Percentiles rank a stretch among this genome's conserved stretches.
Evolutionary conservation across 106 monocot genomes (phyloP).

Genomic region (Acorus gramineus): DNA sequence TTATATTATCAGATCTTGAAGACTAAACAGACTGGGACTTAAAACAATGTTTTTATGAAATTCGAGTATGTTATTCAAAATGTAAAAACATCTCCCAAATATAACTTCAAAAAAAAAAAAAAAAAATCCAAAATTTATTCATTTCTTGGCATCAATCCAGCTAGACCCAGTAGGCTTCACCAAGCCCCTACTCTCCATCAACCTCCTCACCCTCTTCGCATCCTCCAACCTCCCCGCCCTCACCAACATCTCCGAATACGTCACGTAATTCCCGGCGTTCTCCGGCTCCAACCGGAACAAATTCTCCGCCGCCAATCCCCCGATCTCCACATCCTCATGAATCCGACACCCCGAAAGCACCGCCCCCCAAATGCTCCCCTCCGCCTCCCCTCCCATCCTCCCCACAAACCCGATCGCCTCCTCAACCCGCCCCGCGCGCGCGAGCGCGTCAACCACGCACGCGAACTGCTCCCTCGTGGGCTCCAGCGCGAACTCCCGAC

Average conservation of each 20-base stretch:
- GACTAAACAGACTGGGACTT: no score
- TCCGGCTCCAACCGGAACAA: slow-evolving; percentile 31
- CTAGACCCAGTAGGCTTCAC: slow-evolving; percentile 36
- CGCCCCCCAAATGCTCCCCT: slow-evolving; percentile 23
- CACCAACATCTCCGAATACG: slow-evolving; percentile 31
- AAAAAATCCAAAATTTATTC: no score
- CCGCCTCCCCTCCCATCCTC: slow-evolving; percentile 8
- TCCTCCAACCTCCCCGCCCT: slow-evolving; percentile 35
- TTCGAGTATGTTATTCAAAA: no score
- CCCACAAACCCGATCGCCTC: slow-evolving; percentile 18
- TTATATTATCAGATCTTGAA: no score
- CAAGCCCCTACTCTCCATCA: slow-evolving; percentile 31
- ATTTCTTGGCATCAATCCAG: slow-evolving; percentile 6
- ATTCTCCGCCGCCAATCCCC: slow-evolving; percentile 26
- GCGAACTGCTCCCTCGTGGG: slow-evolving; percentile 30
- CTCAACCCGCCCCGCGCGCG: slow-evolving; percentile 33
- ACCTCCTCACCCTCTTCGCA: slow-evolving; percentile 25
- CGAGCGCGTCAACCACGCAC: slow-evolving; percentile 37
- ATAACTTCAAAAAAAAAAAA: no score
- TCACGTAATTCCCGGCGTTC: slow-evolving; percentile 45
- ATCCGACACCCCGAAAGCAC: slow-evolving; percentile 20
- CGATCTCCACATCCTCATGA: slow-evolving; percentile 28
- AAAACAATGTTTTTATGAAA: no score
- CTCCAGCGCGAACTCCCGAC: background rate
- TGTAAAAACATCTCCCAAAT: no score